Conservation (phyloP, 257 asterid species). For the Nicotiana paniculata region DNA sequence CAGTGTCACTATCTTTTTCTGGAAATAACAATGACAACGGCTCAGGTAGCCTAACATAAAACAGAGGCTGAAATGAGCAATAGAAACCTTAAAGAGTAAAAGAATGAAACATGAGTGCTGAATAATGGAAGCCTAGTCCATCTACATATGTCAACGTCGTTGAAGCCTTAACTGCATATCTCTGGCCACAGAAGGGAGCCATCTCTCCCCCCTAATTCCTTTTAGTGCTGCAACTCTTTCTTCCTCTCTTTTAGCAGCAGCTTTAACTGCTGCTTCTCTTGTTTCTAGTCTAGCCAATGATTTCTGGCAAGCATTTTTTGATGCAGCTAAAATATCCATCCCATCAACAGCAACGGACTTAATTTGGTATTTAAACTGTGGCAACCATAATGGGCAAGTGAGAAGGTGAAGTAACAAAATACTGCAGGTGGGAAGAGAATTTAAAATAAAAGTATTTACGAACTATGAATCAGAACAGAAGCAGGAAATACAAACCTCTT, state of each 20-base stretch:
- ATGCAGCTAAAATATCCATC: slow-evolving; percentile 45
- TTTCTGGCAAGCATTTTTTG: slow-evolving; percentile 44
- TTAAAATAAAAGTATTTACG: not conserved
- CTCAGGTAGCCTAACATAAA: slow-evolving; percentile 7
- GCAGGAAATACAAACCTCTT: slow-evolving; percentile 31
- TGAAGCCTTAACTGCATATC: slow-evolving; percentile 26
- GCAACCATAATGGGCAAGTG: not conserved
- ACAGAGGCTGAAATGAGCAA: not conserved
- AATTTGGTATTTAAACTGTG: slow-evolving; percentile 54
- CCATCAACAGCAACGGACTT: slow-evolving; percentile 65
- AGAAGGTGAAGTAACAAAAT: not conserved
- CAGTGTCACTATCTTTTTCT: not conserved
- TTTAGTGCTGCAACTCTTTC: slow-evolving; percentile 63
- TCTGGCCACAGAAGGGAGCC: slow-evolving; percentile 74
- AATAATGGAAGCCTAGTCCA: not conserved
- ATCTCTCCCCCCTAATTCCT: slow-evolving; percentile 68
- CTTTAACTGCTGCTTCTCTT: slow-evolving; percentile 55
- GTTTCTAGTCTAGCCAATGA: slow-evolving; percentile 58
- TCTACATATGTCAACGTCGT: not conserved
- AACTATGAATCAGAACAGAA: not conserved
- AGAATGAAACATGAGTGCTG: not conserved
- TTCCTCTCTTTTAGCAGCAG: slow-evolving; percentile 66
- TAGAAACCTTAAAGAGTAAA: not conserved
- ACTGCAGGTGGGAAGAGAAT: not conserved
- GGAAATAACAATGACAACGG: not conserved